These are phyloP conservation scores for Apiotrichum mycotoxinovorans DNA, from an alignment of 1,284 basidiomycete genomes.

Conservation along the genomic window DNA sequence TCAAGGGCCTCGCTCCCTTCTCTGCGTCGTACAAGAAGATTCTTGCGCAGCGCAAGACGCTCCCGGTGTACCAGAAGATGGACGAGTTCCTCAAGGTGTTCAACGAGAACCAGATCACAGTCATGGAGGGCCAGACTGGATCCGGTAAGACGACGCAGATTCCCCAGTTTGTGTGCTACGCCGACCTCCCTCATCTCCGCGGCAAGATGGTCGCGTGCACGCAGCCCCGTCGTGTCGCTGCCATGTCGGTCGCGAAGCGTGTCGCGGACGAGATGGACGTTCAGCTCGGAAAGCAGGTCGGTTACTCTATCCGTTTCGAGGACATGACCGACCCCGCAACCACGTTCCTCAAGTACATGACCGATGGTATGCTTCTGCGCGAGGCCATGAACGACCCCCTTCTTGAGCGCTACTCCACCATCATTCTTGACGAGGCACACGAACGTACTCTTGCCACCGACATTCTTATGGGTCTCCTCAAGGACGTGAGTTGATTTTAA, in stretches of 20 bases:
- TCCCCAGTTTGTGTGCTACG: conserved; percentile 92
- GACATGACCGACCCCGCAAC: conserved; percentile 90
- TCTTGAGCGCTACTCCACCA: conserved; percentile 85
- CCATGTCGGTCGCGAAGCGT: conserved; percentile 97
- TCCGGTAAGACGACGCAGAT: conserved; percentile 99
- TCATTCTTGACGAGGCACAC: conserved; percentile 98
- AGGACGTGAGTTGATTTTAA: conserved; percentile 48
- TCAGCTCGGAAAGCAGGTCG: conserved; percentile 86
- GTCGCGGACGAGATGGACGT: conserved; percentile 99
- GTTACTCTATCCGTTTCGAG: conserved; percentile 98
- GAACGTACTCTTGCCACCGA: conserved; percentile 97
- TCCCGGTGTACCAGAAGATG: conserved; percentile 94
- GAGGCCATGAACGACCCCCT: conserved; percentile 97
- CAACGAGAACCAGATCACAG: conserved; percentile 78
- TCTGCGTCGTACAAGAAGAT: conserved; percentile 82
- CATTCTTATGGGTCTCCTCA: conserved; percentile 89
- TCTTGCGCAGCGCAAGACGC: conserved; percentile 73
- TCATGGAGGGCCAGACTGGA: conserved; percentile 97
- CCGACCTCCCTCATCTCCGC: conserved; percentile 82
- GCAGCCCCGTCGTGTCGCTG: conserved; percentile 93
- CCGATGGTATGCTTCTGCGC: conserved; percentile 94
- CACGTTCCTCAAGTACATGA: conserved; percentile 98
- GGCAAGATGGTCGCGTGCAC: conserved; percentile 95
- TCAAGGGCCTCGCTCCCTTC: conserved; percentile 69
- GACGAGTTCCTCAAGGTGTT: conserved; percentile 84